Percentiles rank a stretch among this genome's conserved stretches.
Evolutionary conservation across 2,329 filamentous ascomycete genomes (phyloP).

Genomic region (Colletotrichum abscissum): DNA sequence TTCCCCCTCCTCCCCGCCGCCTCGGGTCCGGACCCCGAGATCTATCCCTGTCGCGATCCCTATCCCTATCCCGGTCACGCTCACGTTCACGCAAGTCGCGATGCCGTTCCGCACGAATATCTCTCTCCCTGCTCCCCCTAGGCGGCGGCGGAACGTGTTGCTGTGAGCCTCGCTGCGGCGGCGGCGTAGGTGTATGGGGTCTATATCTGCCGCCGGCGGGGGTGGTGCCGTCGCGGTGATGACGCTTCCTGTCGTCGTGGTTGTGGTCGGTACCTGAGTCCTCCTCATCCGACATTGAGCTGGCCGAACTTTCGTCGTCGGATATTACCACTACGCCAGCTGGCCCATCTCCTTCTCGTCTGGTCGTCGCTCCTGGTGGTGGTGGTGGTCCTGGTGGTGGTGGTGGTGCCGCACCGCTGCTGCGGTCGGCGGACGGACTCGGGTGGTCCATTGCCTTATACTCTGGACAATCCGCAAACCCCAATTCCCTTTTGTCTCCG

Average conservation of each 20-base stretch:
- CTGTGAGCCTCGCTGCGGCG: constrained; percentile 14
- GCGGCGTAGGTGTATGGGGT: constrained; percentile 24
- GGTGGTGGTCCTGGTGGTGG: too few relatives aligned
- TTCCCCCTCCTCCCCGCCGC: constrained; percentile 5
- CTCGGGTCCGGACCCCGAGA: constrained; percentile 31
- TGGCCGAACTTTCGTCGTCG: constrained; percentile 8
- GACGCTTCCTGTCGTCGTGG: neutral
- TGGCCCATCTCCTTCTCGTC: constrained; percentile 5
- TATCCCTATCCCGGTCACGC: neutral
- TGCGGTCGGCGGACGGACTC: constrained; percentile 19
- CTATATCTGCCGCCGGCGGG: constrained; percentile 19
- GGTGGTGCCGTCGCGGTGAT: neutral
- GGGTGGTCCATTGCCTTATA: constrained; percentile 10
- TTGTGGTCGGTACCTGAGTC: neutral
- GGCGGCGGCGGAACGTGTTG: constrained; percentile 8
- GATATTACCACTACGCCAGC: neutral
- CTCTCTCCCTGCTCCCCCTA: constrained; percentile 18
- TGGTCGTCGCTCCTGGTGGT: neutral
- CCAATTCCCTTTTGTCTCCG: neutral
- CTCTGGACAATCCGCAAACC: neutral
- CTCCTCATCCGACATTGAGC: constrained; percentile 32
- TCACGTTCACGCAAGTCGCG: constrained; percentile 18
- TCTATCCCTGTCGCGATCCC: constrained; percentile 5
- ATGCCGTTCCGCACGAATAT: constrained; percentile 8
- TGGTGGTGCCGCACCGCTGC: constrained; percentile 8